Evolutionary conservation across 1,139 yeast species (phyloP).

Genomic region (Geotrichum phurueaensis): DNA sequence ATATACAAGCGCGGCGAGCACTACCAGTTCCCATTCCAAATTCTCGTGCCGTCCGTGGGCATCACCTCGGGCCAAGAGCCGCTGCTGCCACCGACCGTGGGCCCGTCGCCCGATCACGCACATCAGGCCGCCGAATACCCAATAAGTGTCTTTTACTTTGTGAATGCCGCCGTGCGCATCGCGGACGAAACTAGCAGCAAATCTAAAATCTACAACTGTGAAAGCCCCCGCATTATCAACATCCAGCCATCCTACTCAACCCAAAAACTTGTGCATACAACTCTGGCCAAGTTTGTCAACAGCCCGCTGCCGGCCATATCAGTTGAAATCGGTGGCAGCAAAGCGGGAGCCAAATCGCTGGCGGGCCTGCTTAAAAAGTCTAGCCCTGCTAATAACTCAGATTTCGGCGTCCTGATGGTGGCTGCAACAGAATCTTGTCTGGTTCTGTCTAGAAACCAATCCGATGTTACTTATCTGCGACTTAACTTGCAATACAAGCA

Average conservation of each 20-base stretch:
- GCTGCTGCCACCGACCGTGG: slow-evolving; percentile 9
- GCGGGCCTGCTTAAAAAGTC: neutral
- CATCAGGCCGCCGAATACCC: neutral
- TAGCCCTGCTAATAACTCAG: neutral
- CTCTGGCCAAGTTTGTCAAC: neutral
- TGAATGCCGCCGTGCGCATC: slow-evolving; percentile 4
- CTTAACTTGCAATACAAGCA: neutral
- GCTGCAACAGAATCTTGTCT: neutral
- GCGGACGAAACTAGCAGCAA: neutral
- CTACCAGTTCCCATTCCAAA: slow-evolving; percentile 8
- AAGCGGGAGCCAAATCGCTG: neutral
- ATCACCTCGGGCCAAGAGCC: neutral
- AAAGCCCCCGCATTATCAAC: neutral
- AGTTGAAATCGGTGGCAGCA: neutral
- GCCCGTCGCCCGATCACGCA: neutral
- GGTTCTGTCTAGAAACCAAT: neutral
- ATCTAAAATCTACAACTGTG: neutral
- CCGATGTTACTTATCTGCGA: neutral
- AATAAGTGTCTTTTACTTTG: slow-evolving; percentile 5
- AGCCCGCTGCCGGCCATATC: neutral
- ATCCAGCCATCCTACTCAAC: neutral
- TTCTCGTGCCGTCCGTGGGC: slow-evolving; percentile 1
- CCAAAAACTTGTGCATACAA: neutral
- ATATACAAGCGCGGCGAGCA: neutral
- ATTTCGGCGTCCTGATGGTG: neutral